Base-by-base conservation (phyloP, 139 green algal species). In the Edaphochlamys debaryana region DNA sequence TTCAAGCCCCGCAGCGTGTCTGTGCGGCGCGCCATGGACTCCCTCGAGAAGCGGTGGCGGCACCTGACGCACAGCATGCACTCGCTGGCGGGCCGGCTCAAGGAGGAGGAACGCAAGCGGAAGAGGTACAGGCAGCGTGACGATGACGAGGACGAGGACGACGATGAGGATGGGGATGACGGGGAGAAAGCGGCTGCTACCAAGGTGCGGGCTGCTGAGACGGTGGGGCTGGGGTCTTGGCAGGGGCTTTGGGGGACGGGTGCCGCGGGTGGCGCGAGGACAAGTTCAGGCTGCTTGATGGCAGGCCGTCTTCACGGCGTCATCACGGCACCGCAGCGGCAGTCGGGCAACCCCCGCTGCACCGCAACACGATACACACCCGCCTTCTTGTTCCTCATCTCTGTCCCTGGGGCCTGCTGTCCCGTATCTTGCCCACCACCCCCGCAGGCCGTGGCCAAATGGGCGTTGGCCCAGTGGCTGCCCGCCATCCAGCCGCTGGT, bases 381-480 rank as follows among this genome's bases (percentile, higher is more conserved):
- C n/a, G n/a, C n/a, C n/a, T n/a, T n/a, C n/a, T n/a, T n/a, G n/a
- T n/a, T n/a, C n/a, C n/a, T n/a, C n/a, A n/a, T n/a, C n/a, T n/a
- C n/a, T n/a, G n/a, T n/a, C n/a, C n/a, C n/a, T n/a, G n/a, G n/a
- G n/a, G n/a, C n/a, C n/a, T n/a, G n/a, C n/a, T n/a, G n/a, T n/a
- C n/a, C n/a, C n/a, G n/a, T n/a, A n/a, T n/a, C n/a, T n/a, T n/a
- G n/a, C n/a, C n/a, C n/a, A n/a, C 4, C 29, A 7, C 58, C 29
- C 56, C 20, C 56, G 17, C 74, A 80, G 58, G 58, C n/a, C 38
- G 75, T 82, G 3, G 30, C 75, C 6, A 34, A 60, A 60, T 82
- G 75, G 75, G 60, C 32, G 30, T 5, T 3, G 0, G 25, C 41
- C 6, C 60, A 64, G 8, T 63, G 41, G 75, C 22, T 82, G 17